These are phyloP conservation scores for Xylariaceae sp. DNA, from an alignment of 2,329 filamentous ascomycete genomes.

Conservation along the genomic window DNA sequence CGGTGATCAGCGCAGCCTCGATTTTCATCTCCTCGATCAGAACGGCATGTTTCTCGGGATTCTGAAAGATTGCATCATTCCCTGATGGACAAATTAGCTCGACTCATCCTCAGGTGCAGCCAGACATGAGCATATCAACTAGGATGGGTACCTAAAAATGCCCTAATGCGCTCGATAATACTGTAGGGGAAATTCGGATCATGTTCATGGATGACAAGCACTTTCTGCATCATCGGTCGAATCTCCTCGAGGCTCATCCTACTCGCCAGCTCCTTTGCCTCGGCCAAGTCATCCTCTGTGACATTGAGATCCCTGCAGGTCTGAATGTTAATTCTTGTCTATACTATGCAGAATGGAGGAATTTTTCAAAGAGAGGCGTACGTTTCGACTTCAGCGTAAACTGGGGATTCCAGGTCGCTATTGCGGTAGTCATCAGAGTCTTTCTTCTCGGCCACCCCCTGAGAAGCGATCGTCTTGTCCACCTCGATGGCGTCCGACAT, in stretches of 20 bases:
- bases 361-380: conserved; percentile 5
- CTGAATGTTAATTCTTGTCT: neutral
- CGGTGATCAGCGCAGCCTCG: conserved; percentile 38
- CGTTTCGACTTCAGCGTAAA: conserved; percentile 20
- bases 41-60: conserved; percentile 41
- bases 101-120: neutral
- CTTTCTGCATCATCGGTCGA: conserved; percentile 39
- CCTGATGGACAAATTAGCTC: conserved; percentile 1
- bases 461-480: conserved; percentile 7
- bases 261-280: conserved; percentile 29
- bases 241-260: conserved; percentile 29
- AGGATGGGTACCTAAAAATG: conserved; percentile 39
- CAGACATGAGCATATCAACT: neutral
- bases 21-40: conserved; percentile 40
- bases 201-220: conserved; percentile 46
- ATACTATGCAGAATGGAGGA: neutral
- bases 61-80: conserved; percentile 31
- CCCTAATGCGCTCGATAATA: conserved; percentile 44
- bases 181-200: conserved; percentile 52
- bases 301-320: conserved; percentile 29
- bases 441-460: conserved; percentile 14
- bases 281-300: conserved; percentile 29
- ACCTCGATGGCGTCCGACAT: conserved; percentile 14
- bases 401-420: conserved; percentile 17
- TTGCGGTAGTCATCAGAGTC: conserved; percentile 8